Evolutionary conservation across 345 rosid genomes (phyloP).

Genomic region (Lenwebbia sp.): DNA sequence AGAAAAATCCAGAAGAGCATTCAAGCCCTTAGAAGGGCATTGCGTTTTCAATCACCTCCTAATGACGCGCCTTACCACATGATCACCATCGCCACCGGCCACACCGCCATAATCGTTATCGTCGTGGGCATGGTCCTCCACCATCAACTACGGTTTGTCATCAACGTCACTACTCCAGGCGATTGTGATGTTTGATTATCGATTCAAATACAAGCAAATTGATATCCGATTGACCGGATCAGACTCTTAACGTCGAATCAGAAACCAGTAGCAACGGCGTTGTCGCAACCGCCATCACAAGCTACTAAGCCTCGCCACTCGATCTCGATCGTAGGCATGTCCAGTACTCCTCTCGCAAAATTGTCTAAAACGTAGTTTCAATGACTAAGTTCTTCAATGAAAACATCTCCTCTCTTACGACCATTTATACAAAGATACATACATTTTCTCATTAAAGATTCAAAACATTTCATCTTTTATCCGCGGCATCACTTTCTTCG

Average conservation of each 20-base stretch:
- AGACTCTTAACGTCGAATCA: neutral
- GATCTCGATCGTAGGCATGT: neutral
- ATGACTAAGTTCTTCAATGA: neutral
- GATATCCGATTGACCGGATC: neutral
- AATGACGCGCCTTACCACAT: too few relatives aligned
- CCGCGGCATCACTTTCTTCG: neutral
- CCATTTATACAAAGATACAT: neutral
- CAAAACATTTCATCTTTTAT: neutral
- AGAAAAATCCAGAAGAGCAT: neutral
- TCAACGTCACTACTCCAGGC: neutral
- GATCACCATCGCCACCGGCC: neutral
- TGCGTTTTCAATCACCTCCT: too few relatives aligned
- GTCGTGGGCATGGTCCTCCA: neutral
- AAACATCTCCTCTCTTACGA: neutral
- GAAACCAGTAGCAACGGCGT: neutral
- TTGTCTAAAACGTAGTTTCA: neutral
- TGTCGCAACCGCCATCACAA: neutral
- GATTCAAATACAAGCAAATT: neutral
- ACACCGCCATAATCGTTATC: neutral
- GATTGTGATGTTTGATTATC: neutral
- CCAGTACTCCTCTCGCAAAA: neutral
- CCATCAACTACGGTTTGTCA: neutral
- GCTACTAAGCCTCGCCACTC: neutral
- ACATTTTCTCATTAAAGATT: neutral
- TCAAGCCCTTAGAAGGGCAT: neutral